Base-by-base conservation (phyloP, 495 filamentous ascomycete species). In the Penicillium robsamsonii region DNA sequence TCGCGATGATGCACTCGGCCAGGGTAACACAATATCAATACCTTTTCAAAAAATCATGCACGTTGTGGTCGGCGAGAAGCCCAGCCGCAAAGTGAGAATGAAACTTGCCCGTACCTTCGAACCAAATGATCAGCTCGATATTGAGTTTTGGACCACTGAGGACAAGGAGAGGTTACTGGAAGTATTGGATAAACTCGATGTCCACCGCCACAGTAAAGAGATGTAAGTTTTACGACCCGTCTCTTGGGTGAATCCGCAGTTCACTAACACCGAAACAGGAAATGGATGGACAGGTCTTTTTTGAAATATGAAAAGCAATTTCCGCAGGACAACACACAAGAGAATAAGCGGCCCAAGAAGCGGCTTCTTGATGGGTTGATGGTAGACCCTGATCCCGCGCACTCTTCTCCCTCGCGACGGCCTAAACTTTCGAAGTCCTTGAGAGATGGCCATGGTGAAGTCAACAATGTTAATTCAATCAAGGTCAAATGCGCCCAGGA, bases 281-380 rank as follows among this genome's bases (percentile, higher is more conserved):
- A 67, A 15, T 65, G 60, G 53, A 70, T 81, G 70, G 63, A 76
- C 24, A 70, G 62, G 12, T 59, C 63, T 11, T 79, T 81, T 47
- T 51, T 55, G 30, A 66, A 46, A 12, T 45, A 61, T 30, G 60
- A 55, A 30, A 38, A 44, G 5, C 47, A 64, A n/a, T 47, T 58
- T 20, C 46, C 31, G 2, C 50, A 49, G 13, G 50, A 30, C 24
- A 12, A 42, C 13, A 68, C 29, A 4, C 52, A 49, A 11, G 53
- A 30, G 29, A 12, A 42, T 10, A 68, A 58, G 12, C 29, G 8
- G 3, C 20, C 46, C 17, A 68, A 67, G 46, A 62, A 47, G 22
- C 41, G 53, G 17, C 53, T 46, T 1, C 13, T 52, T 12, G 37
- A 56, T 15, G 49, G 41, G 5, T 15, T 13, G n/a, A 12, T n/a